Base-by-base conservation (phyloP, 1,139 yeast species). In the Saccharomyces hybrid region DNA sequence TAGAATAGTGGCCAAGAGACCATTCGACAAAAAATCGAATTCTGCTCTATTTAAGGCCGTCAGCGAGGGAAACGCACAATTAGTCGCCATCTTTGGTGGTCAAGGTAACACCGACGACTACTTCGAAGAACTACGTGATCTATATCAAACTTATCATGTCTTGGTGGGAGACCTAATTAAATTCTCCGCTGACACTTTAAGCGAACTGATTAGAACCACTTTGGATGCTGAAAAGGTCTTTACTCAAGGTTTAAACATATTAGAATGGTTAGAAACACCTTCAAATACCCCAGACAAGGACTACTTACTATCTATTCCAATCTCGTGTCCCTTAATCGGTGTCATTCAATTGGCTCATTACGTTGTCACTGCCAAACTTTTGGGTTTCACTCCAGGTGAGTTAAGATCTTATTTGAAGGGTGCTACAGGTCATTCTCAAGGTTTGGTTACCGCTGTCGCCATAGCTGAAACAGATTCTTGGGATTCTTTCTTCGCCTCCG, bases 91-190 rank as follows among this genome's bases (percentile, higher is more conserved):
- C 61, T 93, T 93, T 67, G 99, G 99, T 71, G 99, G 99, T 67
- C 99, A 93, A 78, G 99, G 99, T 75, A 91, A 89, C 75, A 85
- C 96, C 52, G 98, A 95, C 69, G 98, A 93, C 71, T 93, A 90
- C 77, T 93, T 93, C 68, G 97, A 91, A 70, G 99, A 95, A 77
- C 82, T 93, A 69, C 84, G 96, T 72, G 96, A 90, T 63, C 73
- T 90, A 58, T 85, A 87, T 76, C 77, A 81, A 60, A 78, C 84
- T 58, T 93, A 95, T 76, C 79, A 84, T 62, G 88, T 88, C 31
- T 78, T 93, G 60, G 77, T 90, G 58, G 74, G 80, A 49, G 95
- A 87, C 64, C 82, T 91, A 64, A 78, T 93, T 64, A 75, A 77
- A 59, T 78, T 83, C 61, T 81, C 89, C 58, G 89, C 95, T 61